A percentile compares a stretch with the other conserved stretches of the same genome.
phyloP scores from a whole-genome alignment of 1,139 yeast species.

The Geotrichum cucujoidarum region DNA sequence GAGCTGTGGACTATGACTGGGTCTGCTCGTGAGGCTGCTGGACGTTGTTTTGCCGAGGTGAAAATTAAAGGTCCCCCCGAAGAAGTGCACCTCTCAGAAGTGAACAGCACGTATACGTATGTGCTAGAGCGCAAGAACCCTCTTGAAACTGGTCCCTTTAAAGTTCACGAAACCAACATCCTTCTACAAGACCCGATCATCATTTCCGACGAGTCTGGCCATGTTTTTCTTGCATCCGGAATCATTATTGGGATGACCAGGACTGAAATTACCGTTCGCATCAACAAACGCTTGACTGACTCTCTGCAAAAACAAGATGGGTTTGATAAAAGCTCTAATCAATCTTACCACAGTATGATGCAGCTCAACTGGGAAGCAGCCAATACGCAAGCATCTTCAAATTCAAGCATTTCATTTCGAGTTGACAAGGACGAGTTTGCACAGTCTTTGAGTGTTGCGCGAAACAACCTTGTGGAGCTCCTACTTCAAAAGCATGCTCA shows the following conservation, averaged over 20 bases:
- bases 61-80: conserved; percentile 3
- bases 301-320: conserved; percentile 41
- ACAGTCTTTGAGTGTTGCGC: conserved; percentile 68
- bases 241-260: conserved; percentile 42
- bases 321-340: conserved; percentile 45
- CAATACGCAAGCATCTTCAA: conserved; percentile 7
- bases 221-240: conserved; percentile 68
- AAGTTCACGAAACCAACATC: conserved; percentile 25
- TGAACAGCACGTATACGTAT: conserved; percentile 20
- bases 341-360: conserved; percentile 48
- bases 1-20: conserved; percentile 69
- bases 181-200: conserved; percentile 43
- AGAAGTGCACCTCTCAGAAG: conserved; percentile 2
- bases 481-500: conserved; percentile 54
- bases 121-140: conserved; percentile 18
- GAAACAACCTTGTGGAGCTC: conserved; percentile 68
- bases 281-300: conserved; percentile 49
- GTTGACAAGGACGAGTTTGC: conserved; percentile 78
- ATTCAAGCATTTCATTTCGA: conserved; percentile 51
- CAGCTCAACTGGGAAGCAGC: conserved; percentile 22
- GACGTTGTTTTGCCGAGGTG: conserved; percentile 47
- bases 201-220: conserved; percentile 77
- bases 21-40: conserved; percentile 55
- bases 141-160: conserved; percentile 19
- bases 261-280: conserved; percentile 40